Base-by-base conservation (phyloP, 345 rosid genomes). In the Balakata baccata region DNA sequence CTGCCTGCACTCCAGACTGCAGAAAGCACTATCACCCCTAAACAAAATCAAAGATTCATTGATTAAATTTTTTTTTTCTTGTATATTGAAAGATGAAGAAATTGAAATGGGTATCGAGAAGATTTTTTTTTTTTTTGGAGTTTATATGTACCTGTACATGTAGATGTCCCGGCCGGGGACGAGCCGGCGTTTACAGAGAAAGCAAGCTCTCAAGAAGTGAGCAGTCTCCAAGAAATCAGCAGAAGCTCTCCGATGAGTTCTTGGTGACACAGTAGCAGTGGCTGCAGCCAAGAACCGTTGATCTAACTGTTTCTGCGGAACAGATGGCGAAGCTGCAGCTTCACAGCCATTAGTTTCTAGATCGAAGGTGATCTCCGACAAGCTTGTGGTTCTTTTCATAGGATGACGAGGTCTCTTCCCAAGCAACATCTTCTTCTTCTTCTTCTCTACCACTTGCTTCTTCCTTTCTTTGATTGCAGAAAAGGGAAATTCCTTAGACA, bases 21-120 rank as follows among this genome's bases (percentile, higher is more conserved):
- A 94, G 74, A 92, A 94, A 0, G 97, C 98, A 71, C 82, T 86
- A 79, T 94, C 96, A 16, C 98, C 98, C 83, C 98, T 94, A 61
- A 82, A 74, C 23, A 29, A 43, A 50, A 16, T 14, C 18, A 52
- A 16, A 16, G 34, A 29, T 29, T 29, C 34, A 29, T 29, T 29
- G 34, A 29, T 29, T 29, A 29, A 1, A 29, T 29, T 29, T n/a
- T n/a, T 52, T 9, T 1, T 43, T 43, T 0, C 46, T 4, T 43
- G 8, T 1, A 51, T 11, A 17, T 14, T 51, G 17, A 51, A 51
- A 51, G 54, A 17, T 3, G 3, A 12, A 12, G 54, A 51, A 51
- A 51, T 51, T 13, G 54, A 57, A 20, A 20, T 57, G 8, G 12
- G 1, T 23, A 29, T 1, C 34, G 34, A 29, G 34, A 29, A 29